phyloP scores from a whole-genome alignment of 2,329 filamentous ascomycete genomes.

The Phaeosphaeriaceae sp. region DNA sequence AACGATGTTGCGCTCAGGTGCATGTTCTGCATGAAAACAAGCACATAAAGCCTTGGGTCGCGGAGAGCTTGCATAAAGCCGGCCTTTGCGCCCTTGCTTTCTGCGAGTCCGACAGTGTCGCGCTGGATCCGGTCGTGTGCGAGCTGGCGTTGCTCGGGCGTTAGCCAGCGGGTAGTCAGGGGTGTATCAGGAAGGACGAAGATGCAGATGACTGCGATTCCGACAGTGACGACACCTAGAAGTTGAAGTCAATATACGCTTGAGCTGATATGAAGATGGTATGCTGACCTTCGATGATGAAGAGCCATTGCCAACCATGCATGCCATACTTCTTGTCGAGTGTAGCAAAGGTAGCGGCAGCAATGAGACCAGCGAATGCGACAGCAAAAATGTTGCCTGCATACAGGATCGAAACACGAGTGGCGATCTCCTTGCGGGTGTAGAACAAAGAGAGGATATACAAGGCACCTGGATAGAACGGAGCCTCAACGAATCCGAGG shows the following conservation, averaged over 20 bases:
- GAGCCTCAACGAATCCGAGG: slow-evolving; percentile 42
- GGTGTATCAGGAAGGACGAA: slow-evolving; percentile 49
- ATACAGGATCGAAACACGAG: slow-evolving; percentile 20
- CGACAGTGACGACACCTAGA: slow-evolving; percentile 28
- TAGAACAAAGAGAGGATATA: slow-evolving; percentile 71
- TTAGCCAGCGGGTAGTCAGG: slow-evolving; percentile 55
- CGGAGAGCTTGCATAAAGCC: slow-evolving; percentile 60
- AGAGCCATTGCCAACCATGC: slow-evolving; percentile 27
- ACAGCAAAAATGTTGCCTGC: slow-evolving; percentile 22
- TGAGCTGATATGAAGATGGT: background rate
- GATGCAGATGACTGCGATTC: slow-evolving; percentile 41
- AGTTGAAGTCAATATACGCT: background rate
- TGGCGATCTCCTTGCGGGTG: slow-evolving; percentile 58
- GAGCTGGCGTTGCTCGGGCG: slow-evolving; percentile 52
- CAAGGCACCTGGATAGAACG: slow-evolving; percentile 67
- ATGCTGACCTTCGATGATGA: slow-evolving; percentile 28
- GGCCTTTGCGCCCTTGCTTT: slow-evolving; percentile 53
- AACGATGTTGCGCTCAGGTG: slow-evolving; percentile 60
- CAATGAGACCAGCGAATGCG: slow-evolving; percentile 23
- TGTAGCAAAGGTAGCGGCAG: slow-evolving; percentile 22
- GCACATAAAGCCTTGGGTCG: slow-evolving; percentile 63
- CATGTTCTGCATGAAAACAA: slow-evolving; percentile 65
- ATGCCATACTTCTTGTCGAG: slow-evolving; percentile 27
- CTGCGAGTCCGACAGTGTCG: slow-evolving; percentile 58
- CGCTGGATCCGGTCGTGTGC: slow-evolving; percentile 44